These are phyloP conservation scores for Penicillium goetzii DNA, from an alignment of 495 filamentous ascomycete species.

Conservation along the genomic window DNA sequence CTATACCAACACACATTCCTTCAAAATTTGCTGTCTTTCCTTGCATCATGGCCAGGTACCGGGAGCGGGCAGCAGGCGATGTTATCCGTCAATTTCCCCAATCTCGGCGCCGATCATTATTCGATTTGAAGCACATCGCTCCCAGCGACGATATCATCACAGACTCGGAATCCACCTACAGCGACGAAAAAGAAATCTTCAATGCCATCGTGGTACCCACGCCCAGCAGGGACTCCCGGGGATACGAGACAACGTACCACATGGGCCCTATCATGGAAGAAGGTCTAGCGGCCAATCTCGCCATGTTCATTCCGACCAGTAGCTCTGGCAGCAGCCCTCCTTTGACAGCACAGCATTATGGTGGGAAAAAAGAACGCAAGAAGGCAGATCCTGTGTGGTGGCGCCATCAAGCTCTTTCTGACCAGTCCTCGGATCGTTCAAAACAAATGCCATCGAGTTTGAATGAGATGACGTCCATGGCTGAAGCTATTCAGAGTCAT, in stretches of 20 bases:
- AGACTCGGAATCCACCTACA: constrained; percentile 42
- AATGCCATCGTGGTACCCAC: constrained; percentile 43
- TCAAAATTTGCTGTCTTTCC: not conserved
- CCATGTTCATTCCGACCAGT: constrained; percentile 33
- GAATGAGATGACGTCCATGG: not conserved
- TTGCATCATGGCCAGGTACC: not conserved
- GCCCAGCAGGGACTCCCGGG: constrained; percentile 21
- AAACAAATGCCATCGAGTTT: constrained; percentile 5
- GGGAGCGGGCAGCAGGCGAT: not conserved
- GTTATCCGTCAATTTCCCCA: not conserved
- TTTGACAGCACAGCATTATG: not conserved
- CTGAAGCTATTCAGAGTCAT: constrained; percentile 15
- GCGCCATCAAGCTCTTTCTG: constrained; percentile 23
- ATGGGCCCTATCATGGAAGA: constrained; percentile 30
- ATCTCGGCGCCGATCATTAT: not conserved
- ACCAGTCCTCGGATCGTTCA: constrained; percentile 18
- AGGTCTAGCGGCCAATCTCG: constrained; percentile 39
- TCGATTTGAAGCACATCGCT: constrained; percentile 2
- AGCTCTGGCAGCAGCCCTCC: constrained; percentile 18
- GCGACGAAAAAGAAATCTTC: constrained; percentile 48
- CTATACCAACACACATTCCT: not conserved
- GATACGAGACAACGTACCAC: constrained; percentile 6
- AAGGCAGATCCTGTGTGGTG: constrained; percentile 16
- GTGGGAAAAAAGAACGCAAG: constrained; percentile 7
- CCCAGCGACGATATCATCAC: constrained; percentile 8